Conservation (phyloP, 306 rosid species). For the Citrullus amarus region DNA sequence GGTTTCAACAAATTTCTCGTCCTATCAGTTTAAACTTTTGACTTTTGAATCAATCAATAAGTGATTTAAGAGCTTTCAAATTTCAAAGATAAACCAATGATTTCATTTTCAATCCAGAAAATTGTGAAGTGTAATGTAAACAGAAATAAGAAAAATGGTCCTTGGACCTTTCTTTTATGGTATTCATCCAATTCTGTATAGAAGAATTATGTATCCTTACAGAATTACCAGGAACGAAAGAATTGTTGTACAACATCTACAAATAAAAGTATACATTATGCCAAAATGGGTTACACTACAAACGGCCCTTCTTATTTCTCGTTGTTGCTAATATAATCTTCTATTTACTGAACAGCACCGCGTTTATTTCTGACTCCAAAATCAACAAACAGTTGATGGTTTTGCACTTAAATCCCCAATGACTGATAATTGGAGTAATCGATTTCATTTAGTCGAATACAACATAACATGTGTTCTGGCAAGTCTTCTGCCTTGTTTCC, state of each 20-base stretch:
- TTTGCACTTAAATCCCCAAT: slow-evolving; percentile 24
- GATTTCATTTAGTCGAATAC: slow-evolving; percentile 59
- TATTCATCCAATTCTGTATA: not conserved
- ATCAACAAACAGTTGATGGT: not conserved
- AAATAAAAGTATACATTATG: slow-evolving; percentile 3
- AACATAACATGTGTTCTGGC: slow-evolving; percentile 74
- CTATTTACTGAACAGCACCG: not conserved
- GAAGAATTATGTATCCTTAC: not conserved
- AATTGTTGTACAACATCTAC: slow-evolving; percentile 2
- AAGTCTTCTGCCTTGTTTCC: slow-evolving; percentile 80
- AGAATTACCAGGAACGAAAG: not conserved
- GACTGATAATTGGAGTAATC: slow-evolving; percentile 41
- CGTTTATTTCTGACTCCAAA: not conserved
- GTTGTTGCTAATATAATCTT: not conserved
- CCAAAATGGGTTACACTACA: not conserved
- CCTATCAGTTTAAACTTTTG: not conserved
- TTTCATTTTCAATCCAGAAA: not conserved
- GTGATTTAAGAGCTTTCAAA: not conserved
- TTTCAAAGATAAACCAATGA: not conserved
- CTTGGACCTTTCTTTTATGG: not conserved
- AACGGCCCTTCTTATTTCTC: not conserved
- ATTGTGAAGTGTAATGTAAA: not conserved
- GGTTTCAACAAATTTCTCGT: too few species aligned
- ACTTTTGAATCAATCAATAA: too few species aligned
- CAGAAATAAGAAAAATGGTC: not conserved